phyloP scores from a whole-genome alignment of 2,329 filamentous ascomycete species.

The Cladorrhinum sp. region DNA sequence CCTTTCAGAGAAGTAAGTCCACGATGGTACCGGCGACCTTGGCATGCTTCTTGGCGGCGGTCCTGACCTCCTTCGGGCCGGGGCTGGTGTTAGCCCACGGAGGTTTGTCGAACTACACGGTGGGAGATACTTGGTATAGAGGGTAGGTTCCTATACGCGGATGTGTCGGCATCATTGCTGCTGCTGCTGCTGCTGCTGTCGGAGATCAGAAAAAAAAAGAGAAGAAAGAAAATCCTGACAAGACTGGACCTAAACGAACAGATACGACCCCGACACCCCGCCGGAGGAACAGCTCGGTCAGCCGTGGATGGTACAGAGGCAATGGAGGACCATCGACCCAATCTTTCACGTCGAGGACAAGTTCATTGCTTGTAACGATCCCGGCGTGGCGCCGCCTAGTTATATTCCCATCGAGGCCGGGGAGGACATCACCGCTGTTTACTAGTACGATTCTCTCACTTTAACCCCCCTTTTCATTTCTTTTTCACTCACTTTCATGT shows the following conservation, averaged over 20 bases:
- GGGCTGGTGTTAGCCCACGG: conserved; percentile 32
- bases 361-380: conserved; percentile 37
- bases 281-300: conserved; percentile 34
- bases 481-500: background rate
- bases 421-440: conserved; percentile 37
- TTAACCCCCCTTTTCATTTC: background rate
- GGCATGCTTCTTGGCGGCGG: conserved; percentile 24
- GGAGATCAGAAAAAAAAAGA: too few relatives aligned
- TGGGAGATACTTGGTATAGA: conserved; percentile 40
- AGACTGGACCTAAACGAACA: conserved; percentile 18
- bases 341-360: conserved; percentile 35
- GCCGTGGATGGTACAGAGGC: conserved; percentile 39
- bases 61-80: conserved; percentile 4
- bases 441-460: conserved; percentile 28
- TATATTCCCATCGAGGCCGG: conserved; percentile 39
- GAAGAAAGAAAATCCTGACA: background rate
- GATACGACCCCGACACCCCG: conserved; percentile 35
- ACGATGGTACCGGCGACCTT: conserved; percentile 19
- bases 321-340: conserved; percentile 39
- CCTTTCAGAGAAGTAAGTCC: conserved; percentile 8
- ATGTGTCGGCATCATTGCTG: too few relatives aligned
- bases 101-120: conserved; percentile 40
- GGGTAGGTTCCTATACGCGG: conserved; percentile 33
- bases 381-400: conserved; percentile 33
- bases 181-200: too few relatives aligned